These are phyloP conservation scores for Starmera caribaea DNA, from an alignment of 805 yeast genomes.

Conservation along the genomic window DNA sequence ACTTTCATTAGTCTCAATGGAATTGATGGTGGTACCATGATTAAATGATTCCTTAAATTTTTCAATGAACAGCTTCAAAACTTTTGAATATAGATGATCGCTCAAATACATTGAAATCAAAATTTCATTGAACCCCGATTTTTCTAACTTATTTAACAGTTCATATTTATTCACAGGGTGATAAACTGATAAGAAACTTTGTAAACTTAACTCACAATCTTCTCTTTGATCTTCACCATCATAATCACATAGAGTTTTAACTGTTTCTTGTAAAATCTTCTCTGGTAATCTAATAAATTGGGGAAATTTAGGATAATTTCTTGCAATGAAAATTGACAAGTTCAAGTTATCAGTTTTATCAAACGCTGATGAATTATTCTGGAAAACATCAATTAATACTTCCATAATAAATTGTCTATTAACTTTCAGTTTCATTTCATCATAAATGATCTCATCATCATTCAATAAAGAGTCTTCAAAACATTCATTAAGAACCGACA, in stretches of 20 bases:
- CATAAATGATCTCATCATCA: conserved; percentile 35
- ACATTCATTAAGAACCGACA: conserved; percentile 67
- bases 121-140: conserved; percentile 49
- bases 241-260: conserved; percentile 39
- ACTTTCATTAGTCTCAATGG: conserved; percentile 17
- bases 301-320: conserved; percentile 75
- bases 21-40: neutral
- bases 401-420: conserved; percentile 75
- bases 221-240: conserved; percentile 23
- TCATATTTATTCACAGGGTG: conserved; percentile 44
- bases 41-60: conserved; percentile 14
- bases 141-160: conserved; percentile 40
- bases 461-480: conserved; percentile 75
- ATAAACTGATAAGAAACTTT: conserved; percentile 57
- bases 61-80: conserved; percentile 44
- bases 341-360: conserved; percentile 20
- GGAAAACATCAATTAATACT: conserved; percentile 51
- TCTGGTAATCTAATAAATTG: conserved; percentile 76
- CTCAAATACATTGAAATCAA: conserved; percentile 46
- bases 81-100: conserved; percentile 41
- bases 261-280: conserved; percentile 36
- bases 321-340: conserved; percentile 62
- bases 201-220: conserved; percentile 71
- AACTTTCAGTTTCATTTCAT: conserved; percentile 23
- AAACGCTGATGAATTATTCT: conserved; percentile 24